Evolutionary conservation across 768 basidiomycete species (phyloP).

Genomic region (Psilocybe sp.): DNA sequence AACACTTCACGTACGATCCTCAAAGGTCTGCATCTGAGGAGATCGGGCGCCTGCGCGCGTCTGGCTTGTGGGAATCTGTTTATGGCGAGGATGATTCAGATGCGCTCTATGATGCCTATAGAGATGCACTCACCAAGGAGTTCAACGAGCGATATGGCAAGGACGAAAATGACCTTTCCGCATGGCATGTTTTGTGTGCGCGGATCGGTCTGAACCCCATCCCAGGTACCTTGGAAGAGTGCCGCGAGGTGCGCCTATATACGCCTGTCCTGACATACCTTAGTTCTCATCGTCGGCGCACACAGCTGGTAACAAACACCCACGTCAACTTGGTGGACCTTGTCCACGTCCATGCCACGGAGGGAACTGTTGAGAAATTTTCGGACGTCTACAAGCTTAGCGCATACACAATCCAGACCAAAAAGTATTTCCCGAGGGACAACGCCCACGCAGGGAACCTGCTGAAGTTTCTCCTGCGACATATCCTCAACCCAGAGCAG

Average conservation of each 20-base stretch:
- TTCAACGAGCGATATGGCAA: conserved; percentile 31
- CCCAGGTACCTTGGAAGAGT: conserved; percentile 20
- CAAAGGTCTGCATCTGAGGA: conserved; percentile 16
- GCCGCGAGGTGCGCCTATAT: conserved; percentile 19
- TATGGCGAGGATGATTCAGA: conserved; percentile 4
- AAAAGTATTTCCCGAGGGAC: conserved; percentile 28
- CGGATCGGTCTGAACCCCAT: conserved; percentile 24
- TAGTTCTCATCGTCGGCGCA: not conserved
- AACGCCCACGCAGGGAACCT: conserved; percentile 26
- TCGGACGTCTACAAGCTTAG: conserved; percentile 22
- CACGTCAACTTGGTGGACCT: conserved; percentile 39
- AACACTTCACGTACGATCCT: conserved; percentile 15
- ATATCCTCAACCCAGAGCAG: conserved; percentile 9
- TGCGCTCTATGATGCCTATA: conserved; percentile 16
- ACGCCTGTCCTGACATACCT: not conserved
- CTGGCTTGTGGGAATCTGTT: conserved; percentile 11
- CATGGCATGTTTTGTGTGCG: conserved; percentile 24
- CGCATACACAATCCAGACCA: conserved; percentile 20
- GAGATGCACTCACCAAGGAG: conserved; percentile 23
- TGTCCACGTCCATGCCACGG: conserved; percentile 17
- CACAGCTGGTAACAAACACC: conserved; percentile 22
- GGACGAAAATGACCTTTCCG: conserved; percentile 21
- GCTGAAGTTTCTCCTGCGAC: conserved; percentile 25
- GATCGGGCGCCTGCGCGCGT: conserved; percentile 19
- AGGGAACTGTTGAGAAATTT: conserved; percentile 16